Base-by-base conservation (phyloP, 148 eudicot genomes). In the Hydrangea macrophylla region DNA sequence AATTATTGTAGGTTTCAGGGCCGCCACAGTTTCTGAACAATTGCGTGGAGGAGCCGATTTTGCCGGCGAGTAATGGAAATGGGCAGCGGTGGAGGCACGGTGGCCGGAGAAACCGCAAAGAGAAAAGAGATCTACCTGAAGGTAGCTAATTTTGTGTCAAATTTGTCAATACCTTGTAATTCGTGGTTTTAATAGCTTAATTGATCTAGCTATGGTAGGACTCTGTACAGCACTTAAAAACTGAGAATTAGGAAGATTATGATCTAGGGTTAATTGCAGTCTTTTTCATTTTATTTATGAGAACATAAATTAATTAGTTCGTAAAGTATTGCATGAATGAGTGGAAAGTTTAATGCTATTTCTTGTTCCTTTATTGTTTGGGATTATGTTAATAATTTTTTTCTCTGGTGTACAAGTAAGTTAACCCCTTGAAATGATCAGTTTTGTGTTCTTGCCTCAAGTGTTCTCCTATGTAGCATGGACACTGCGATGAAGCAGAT, bases 21-120 rank as follows among this genome's bases (percentile, higher is more conserved):
- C 98, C 97, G 30, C 97, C 98, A 23, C 36, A 73, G 75, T 94
- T 94, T 71, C 81, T 94, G 67, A 94, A 87, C 75, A 86, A 87
- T 56, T 72, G 79, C 37, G 87, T 84, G 0, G 87, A 87, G 60
- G 90, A 82, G 55, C 79, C 73, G 11, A 63, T 61, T 30, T 42
- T 64, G 3, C 73, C 59, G 13, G 64, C 48, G 33, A 76, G 60
- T 42, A 85, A 71, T 12, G 70, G 35, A 18, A 75, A 62, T 30
- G 81, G 58, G 37, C 82, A 70, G 71, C 82, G 81, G 15, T 72
- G 84, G 82, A 67, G 80, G 69, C 88, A 81, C 28, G 81, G 85
- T 23, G 72, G 89, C 58, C 82, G 85, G 59, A 82, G 79, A 28
- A 73, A 69, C 39, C 82, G 78, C 24, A 79, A 70, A 76, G 85